Conservation (phyloP, 352 stramenopile species). For the Blastocystis sp. region DNA sequence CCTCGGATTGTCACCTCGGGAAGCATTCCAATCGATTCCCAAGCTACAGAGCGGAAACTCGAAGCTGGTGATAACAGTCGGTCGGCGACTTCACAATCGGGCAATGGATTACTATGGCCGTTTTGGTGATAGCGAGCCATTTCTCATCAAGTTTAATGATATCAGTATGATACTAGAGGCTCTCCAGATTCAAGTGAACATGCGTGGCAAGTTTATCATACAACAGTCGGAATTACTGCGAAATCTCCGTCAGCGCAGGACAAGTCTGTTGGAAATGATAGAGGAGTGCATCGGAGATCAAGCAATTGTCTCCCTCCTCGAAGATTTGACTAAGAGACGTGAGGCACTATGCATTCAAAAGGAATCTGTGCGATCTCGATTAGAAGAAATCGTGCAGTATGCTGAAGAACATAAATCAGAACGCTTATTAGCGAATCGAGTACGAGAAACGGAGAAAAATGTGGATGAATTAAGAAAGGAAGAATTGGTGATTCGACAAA, state of each 20-base stretch:
- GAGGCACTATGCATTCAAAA: neutral
- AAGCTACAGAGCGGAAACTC: neutral
- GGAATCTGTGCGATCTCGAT: neutral
- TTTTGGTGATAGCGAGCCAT: neutral
- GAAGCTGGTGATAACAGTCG: neutral
- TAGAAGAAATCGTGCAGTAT: constrained; percentile 16
- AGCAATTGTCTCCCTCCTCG: neutral
- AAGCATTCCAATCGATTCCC: neutral
- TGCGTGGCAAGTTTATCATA: constrained; percentile 53
- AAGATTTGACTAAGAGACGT: neutral
- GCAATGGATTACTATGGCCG: constrained; percentile 12
- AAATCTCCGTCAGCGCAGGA: neutral
- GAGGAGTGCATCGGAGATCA: neutral
- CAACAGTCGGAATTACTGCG: constrained; percentile 41
- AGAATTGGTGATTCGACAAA: neutral
- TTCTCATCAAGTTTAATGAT: neutral
- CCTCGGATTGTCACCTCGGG: neutral
- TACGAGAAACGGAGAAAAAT: neutral
- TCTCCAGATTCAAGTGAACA: neutral
- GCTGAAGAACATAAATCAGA: neutral
- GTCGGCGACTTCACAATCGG: neutral
- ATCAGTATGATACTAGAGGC: neutral
- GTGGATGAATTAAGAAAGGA: neutral
- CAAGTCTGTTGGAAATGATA: constrained; percentile 30
- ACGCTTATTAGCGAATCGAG: neutral